Conservation (phyloP, 768 basidiomycete genomes). For the Rhodosporidiobolus sp. region DNA sequence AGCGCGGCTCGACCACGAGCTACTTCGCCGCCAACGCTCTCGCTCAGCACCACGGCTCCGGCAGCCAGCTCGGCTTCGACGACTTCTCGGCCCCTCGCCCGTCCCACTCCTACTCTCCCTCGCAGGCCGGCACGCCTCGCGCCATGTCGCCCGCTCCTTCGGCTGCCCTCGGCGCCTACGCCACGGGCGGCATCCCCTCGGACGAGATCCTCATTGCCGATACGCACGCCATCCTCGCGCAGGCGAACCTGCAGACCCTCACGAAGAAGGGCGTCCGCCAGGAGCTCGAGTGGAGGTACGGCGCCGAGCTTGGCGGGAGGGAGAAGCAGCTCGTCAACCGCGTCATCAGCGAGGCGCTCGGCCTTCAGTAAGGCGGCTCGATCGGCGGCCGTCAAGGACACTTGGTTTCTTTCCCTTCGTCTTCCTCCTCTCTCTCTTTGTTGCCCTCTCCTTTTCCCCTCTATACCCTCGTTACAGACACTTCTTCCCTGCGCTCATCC, state of each 20-base stretch:
- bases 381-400: too few species aligned
- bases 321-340: conserved; percentile 69
- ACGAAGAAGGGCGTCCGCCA: conserved; percentile 88
- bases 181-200: background rate
- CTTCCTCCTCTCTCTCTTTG: too few species aligned
- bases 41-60: conserved; percentile 1
- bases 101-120: conserved; percentile 8
- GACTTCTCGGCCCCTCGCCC: background rate
- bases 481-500: too few species aligned
- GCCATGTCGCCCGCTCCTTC: background rate
- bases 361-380: conserved; percentile 3
- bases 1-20: conserved; percentile 23
- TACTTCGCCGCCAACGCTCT: conserved; percentile 34
- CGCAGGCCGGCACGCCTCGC: conserved; percentile 1
- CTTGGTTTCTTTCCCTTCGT: too few species aligned
- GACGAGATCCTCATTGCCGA: conserved; percentile 17
- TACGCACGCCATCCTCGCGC: conserved; percentile 62
- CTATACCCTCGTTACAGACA: too few species aligned
- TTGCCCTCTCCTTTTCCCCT: too few species aligned
- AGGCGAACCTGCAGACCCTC: conserved; percentile 79
- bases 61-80: background rate
- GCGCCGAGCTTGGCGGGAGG: conserved; percentile 67
- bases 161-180: background rate
- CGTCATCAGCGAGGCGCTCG: conserved; percentile 58
- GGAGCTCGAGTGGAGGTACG: conserved; percentile 75